These are phyloP conservation scores for Coriaria nepalensis DNA, from an alignment of 306 rosid species.

Conservation along the genomic window DNA sequence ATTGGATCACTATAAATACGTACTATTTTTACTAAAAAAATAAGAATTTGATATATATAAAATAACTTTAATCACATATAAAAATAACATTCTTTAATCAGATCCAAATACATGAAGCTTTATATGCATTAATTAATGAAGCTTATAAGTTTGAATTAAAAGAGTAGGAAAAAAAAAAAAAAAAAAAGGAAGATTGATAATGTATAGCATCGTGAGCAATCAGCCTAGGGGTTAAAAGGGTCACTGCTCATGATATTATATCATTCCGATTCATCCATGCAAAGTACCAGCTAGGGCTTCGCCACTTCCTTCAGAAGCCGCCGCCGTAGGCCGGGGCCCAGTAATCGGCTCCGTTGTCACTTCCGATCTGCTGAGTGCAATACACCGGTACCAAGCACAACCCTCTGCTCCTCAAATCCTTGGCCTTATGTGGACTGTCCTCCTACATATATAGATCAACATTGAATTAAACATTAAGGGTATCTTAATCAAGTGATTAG, in stretches of 20 bases:
- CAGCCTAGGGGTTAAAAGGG: slow-evolving; percentile 42
- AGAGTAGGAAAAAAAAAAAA: too few relatives aligned
- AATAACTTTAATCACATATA: too few relatives aligned
- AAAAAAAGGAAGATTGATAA: neutral
- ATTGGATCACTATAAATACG: too few relatives aligned
- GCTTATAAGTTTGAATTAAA: too few relatives aligned
- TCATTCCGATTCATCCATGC: slow-evolving; percentile 5
- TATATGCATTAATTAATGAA: too few relatives aligned
- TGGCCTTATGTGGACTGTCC: slow-evolving; percentile 27
- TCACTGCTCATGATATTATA: slow-evolving; percentile 66
- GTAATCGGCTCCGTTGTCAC: slow-evolving; percentile 64
- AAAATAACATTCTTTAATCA: too few relatives aligned
- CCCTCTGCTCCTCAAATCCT: slow-evolving; percentile 62
- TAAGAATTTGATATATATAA: too few relatives aligned
- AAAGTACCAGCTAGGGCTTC: too few relatives aligned
- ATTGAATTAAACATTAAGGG: neutral
- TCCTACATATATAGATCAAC: slow-evolving; percentile 8
- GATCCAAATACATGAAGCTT: too few relatives aligned
- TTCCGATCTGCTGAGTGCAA: slow-evolving; percentile 61
- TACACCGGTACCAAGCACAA: slow-evolving; percentile 71
- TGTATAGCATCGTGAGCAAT: slow-evolving; percentile 71
- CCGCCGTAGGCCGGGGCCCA: slow-evolving; percentile 66
- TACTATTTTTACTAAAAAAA: too few relatives aligned
- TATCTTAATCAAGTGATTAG: neutral
- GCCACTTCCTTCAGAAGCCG: slow-evolving; percentile 15